phyloP scores from a whole-genome alignment of 805 yeast species.

The Kodamaea nitidulidarum region DNA sequence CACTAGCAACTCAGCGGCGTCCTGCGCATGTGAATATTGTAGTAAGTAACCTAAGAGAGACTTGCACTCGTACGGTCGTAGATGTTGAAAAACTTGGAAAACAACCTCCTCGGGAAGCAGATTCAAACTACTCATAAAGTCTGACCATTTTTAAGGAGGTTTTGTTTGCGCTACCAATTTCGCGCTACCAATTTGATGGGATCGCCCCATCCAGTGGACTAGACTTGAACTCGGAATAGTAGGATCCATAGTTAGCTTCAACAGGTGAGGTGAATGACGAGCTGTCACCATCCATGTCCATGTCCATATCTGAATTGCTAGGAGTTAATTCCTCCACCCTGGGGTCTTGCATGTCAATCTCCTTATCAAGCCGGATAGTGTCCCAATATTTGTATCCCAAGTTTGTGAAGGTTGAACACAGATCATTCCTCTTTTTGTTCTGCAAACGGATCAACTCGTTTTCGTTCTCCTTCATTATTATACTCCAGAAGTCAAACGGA shows the following conservation, averaged over 20 bases:
- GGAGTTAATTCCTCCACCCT: slow-evolving; percentile 2
- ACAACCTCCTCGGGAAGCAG: slow-evolving; percentile 19
- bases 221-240: slow-evolving; percentile 10
- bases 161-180: too few relatives aligned
- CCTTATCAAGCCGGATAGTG: slow-evolving; percentile 8
- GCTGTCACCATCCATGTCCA: slow-evolving; percentile 5
- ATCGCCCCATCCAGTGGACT: too few relatives aligned
- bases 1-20: background rate
- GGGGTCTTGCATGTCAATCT: slow-evolving; percentile 4
- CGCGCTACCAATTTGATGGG: background rate
- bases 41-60: slow-evolving; percentile 3
- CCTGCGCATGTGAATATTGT: background rate
- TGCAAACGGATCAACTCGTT: slow-evolving; percentile 15
- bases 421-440: slow-evolving; percentile 4
- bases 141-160: background rate
- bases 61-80: slow-evolving; percentile 13
- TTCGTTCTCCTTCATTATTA: slow-evolving; percentile 26
- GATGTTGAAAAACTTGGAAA: slow-evolving; percentile 12
- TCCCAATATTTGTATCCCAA: slow-evolving; percentile 20
- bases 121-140: background rate
- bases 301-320: slow-evolving; percentile 12
- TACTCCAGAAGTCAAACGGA: slow-evolving; percentile 19
- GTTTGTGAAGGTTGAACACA: slow-evolving; percentile 16
- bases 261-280: slow-evolving; percentile 1
- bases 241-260: slow-evolving; percentile 19